These are phyloP conservation scores for Apium graveolens DNA, from an alignment of 129 eudicot genomes.

Conservation along the genomic window DNA sequence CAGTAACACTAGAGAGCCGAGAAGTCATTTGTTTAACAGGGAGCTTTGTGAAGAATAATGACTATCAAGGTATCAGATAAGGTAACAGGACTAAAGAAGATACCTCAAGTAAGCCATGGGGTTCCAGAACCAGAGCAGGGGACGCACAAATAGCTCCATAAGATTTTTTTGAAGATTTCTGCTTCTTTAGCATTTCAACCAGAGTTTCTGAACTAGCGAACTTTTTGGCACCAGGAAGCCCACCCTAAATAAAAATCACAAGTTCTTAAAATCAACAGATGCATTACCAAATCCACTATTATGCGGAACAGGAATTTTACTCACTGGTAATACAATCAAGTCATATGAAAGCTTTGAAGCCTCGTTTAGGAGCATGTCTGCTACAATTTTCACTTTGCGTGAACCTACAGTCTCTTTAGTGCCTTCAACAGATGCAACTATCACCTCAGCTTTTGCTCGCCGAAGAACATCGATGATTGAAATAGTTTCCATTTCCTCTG, in stretches of 20 bases:
- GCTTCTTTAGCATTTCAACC: slow-evolving; percentile 69
- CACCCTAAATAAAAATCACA: slow-evolving; percentile 48
- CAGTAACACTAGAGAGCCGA: not conserved
- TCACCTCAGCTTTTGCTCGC: slow-evolving; percentile 84
- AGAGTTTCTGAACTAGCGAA: slow-evolving; percentile 69
- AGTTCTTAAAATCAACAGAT: slow-evolving; percentile 6
- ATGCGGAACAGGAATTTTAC: slow-evolving; percentile 10
- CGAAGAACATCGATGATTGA: slow-evolving; percentile 83
- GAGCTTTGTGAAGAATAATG: no score
- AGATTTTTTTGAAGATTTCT: slow-evolving; percentile 51
- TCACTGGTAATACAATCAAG: slow-evolving; percentile 83
- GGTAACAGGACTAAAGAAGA: not conserved
- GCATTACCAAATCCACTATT: not conserved
- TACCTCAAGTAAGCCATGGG: slow-evolving; percentile 91
- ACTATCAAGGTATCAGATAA: no score
- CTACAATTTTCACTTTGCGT: slow-evolving; percentile 78
- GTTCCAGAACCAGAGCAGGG: slow-evolving; percentile 90
- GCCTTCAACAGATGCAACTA: slow-evolving; percentile 86
- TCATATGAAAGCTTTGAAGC: slow-evolving; percentile 55
- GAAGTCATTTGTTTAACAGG: no score
- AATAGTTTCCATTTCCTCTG: slow-evolving; percentile 96
- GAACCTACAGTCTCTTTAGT: slow-evolving; percentile 70
- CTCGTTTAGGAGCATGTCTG: slow-evolving; percentile 77
- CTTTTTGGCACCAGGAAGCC: slow-evolving; percentile 68
- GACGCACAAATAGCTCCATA: slow-evolving; percentile 98